Conservation (phyloP, 352 stramenopile species). For the Thraustochytrium striatum region DNA sequence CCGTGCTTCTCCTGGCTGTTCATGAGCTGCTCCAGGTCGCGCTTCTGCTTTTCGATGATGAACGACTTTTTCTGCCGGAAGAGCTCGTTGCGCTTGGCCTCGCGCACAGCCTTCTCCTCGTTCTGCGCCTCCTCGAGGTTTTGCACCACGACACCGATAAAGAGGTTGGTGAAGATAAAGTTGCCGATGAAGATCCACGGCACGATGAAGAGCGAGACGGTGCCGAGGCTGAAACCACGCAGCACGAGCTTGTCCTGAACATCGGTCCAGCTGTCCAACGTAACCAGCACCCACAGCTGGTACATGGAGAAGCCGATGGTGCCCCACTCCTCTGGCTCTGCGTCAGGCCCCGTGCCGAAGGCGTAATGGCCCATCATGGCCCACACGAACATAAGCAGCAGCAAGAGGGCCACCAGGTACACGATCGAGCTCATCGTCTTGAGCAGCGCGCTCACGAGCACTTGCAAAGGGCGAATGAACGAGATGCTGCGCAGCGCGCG, state of each 20-base stretch:
- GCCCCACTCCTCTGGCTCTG: slow-evolving; percentile 16
- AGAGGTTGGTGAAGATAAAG: slow-evolving; percentile 47
- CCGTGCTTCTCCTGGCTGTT: slow-evolving; percentile 47
- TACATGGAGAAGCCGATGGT: slow-evolving; percentile 46
- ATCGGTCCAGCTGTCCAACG: slow-evolving; percentile 44
- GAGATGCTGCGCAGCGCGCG: slow-evolving; percentile 37
- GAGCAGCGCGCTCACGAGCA: slow-evolving; percentile 32
- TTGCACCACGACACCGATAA: slow-evolving; percentile 45
- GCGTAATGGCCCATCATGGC: slow-evolving; percentile 42
- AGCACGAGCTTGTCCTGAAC: slow-evolving; percentile 6
- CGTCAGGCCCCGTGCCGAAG: slow-evolving; percentile 2
- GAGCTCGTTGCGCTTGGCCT: slow-evolving; percentile 14
- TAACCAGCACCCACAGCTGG: slow-evolving; percentile 36
- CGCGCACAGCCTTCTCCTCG: slow-evolving; percentile 34
- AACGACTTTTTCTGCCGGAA: slow-evolving; percentile 35
- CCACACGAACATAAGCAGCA: slow-evolving; percentile 44
- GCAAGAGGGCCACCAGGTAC: slow-evolving; percentile 17
- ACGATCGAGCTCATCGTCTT: slow-evolving; percentile 46
- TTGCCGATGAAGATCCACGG: slow-evolving; percentile 43
- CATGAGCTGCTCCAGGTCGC: slow-evolving; percentile 38
- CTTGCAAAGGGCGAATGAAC: slow-evolving; percentile 39
- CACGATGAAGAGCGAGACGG: slow-evolving; percentile 8
- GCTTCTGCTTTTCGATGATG: slow-evolving; percentile 33
- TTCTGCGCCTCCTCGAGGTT: slow-evolving; percentile 37
- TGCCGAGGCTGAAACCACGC: neutral